Evolutionary conservation across 2,329 filamentous ascomycete species (phyloP), one percentile per base, ranked within the genome.

Genomic region (Exophiala xenobiotica): DNA sequence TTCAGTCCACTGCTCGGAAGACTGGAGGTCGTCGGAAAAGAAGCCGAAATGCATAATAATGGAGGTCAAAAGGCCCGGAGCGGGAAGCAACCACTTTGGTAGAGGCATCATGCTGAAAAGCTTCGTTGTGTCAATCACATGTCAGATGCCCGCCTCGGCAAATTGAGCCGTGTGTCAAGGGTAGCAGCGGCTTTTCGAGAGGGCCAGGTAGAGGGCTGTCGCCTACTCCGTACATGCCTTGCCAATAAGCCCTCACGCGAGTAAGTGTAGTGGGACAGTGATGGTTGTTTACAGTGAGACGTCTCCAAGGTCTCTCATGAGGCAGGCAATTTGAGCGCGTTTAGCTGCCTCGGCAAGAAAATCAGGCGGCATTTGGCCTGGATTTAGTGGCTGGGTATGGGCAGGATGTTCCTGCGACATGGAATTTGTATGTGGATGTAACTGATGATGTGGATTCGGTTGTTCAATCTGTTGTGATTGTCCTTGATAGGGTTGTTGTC

Each of bases 341-440:
- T 95, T 96, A 37, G 90, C 92, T 1, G 92, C 92, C 75, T 97
- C 92, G 27, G 91, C 91, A 35, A 96, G 80, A 65, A 92, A 88
- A 69, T 95, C 86, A 63, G 85, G 83, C 54, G 95, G 78, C 66
- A 90, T 90, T 3, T 77, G 77, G 7, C 77, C 75, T 1, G 58
- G 54, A 31, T 51, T 53, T 35, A 54, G 31, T 24, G 46, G 22
- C 14, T 55, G 41, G n/a, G 39, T 23, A 33, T 55, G 51, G 12
- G 51, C 47, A 42, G 53, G 56, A 42, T 57, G 59, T 14, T 54
- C 50, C 33, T 62, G 56, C n/a, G 59, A 60, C 48, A 62, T 55
- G 27, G 60, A 62, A 42, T 61, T 63, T 16, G 53, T 43, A 43
- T 61, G 61, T 18, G 56, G 56, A 43, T 61, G 61, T 16, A 58